phyloP scores from a whole-genome alignment of 805 yeast species.

The Metschnikowia cerradonensis region DNA sequence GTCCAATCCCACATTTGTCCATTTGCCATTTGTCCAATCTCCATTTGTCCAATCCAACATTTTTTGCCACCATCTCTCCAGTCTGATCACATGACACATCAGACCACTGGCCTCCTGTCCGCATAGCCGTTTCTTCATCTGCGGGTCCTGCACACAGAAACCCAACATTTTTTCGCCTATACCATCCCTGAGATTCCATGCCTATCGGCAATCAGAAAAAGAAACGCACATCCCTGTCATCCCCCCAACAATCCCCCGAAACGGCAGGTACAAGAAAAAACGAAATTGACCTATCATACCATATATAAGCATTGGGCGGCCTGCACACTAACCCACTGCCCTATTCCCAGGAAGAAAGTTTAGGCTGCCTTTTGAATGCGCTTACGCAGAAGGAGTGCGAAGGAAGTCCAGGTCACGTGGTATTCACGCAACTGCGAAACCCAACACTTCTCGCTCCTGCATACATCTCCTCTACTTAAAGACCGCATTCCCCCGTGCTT shows the following conservation, averaged over 20 bases:
- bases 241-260: neutral
- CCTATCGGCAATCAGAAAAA: conserved; percentile 3
- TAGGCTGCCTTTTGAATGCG: neutral
- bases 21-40: no score
- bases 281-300: no score
- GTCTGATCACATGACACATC: neutral
- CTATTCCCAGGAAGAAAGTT: neutral
- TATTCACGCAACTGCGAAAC: neutral
- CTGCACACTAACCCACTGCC: neutral
- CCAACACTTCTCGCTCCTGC: conserved; percentile 10
- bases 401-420: neutral
- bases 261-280: neutral
- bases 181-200: neutral
- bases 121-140: neutral
- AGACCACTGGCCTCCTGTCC: neutral
- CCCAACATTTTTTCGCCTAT: conserved; percentile 3
- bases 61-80: neutral
- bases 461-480: neutral
- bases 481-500: neutral
- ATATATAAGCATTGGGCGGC: neutral
- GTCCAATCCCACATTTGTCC: no score
- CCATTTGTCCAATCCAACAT: no score
- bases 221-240: neutral
- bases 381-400: neutral
- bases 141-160: neutral